Conservation (phyloP, 2,329 filamentous ascomycete species). For the Fusarium nisikadoi region DNA sequence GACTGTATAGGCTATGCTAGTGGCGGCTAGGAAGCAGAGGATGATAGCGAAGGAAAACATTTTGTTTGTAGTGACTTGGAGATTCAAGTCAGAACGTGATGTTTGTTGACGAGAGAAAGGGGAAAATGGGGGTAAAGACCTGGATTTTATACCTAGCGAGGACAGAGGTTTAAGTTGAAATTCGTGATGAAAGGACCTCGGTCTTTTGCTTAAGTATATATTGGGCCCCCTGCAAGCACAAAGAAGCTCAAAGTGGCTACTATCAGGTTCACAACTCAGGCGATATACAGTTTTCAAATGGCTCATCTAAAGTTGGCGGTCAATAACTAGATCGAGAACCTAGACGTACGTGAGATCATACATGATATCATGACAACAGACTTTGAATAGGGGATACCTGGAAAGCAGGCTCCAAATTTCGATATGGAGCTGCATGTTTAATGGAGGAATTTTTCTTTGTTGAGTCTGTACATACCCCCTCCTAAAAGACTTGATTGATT, state of each 20-base stretch:
- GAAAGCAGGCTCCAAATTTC: too few species aligned
- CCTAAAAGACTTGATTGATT: too few species aligned
- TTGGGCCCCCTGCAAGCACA: not conserved
- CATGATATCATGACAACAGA: not conserved
- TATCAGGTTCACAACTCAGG: not conserved
- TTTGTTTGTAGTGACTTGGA: not conserved
- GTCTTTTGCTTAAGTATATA: not conserved
- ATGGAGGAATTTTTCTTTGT: too few species aligned
- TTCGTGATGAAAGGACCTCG: rapidly evolving
- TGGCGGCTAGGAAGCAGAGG: not conserved
- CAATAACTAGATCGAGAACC: not conserved
- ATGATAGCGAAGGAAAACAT: not conserved
- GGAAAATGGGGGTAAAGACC: too few species aligned
- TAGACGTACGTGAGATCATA: not conserved
- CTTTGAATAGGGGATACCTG: not conserved
- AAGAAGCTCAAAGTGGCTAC: rapidly evolving
- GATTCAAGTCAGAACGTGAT: not conserved
- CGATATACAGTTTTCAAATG: too few species aligned
- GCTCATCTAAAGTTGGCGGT: too few species aligned
- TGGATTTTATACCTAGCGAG: not conserved
- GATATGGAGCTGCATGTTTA: too few species aligned
- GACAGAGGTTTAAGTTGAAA: not conserved
- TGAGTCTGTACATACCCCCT: too few species aligned
- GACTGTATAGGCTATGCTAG: constrained; percentile 21
- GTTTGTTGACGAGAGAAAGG: not conserved